These are phyloP conservation scores for Penicillium atrosanguineum DNA, from an alignment of 495 filamentous ascomycete species.

Conservation along the genomic window DNA sequence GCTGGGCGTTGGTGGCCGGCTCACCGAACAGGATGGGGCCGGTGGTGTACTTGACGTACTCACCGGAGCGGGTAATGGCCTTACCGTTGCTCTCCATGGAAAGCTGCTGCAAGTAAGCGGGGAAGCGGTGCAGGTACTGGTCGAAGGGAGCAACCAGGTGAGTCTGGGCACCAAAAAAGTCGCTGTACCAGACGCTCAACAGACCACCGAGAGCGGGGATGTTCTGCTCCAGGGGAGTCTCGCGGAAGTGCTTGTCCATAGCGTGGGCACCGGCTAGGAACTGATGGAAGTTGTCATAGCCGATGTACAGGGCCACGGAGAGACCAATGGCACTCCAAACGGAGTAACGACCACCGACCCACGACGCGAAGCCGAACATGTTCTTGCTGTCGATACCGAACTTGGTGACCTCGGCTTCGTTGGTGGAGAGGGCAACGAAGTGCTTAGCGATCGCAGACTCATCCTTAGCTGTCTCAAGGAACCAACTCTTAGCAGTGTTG, in stretches of 20 bases:
- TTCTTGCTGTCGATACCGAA: conserved; percentile 97
- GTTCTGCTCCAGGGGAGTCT: conserved; percentile 87
- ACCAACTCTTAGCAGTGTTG: conserved; percentile 95
- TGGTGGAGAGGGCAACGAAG: conserved; percentile 97
- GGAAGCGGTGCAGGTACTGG: conserved; percentile 98
- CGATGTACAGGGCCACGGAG: conserved; percentile 89
- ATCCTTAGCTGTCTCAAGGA: conserved; percentile 82
- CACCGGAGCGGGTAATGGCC: conserved; percentile 85
- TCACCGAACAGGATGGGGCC: conserved; percentile 94
- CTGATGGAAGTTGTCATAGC: conserved; percentile 94
- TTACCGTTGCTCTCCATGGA: conserved; percentile 99
- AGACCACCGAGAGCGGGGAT: conserved; percentile 91
- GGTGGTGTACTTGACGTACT: conserved; percentile 95
- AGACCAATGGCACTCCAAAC: conserved; percentile 99
- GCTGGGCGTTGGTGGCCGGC: conserved; percentile 97
- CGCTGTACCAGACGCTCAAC: conserved; percentile 95
- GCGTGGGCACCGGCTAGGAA: conserved; percentile 94
- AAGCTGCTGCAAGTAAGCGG: conserved; percentile 96
- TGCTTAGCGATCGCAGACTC: conserved; percentile 83
- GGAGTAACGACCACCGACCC: conserved; percentile 97
- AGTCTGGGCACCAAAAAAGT: conserved; percentile 97
- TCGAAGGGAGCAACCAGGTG: conserved; percentile 98
- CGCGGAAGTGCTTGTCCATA: conserved; percentile 98
- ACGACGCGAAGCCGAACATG: conserved; percentile 98
- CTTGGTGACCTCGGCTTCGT: conserved; percentile 91